Evolutionary conservation across 1,284 basidiomycete genomes (phyloP).

Genomic region (Cutaneotrichosporon cutaneum): DNA sequence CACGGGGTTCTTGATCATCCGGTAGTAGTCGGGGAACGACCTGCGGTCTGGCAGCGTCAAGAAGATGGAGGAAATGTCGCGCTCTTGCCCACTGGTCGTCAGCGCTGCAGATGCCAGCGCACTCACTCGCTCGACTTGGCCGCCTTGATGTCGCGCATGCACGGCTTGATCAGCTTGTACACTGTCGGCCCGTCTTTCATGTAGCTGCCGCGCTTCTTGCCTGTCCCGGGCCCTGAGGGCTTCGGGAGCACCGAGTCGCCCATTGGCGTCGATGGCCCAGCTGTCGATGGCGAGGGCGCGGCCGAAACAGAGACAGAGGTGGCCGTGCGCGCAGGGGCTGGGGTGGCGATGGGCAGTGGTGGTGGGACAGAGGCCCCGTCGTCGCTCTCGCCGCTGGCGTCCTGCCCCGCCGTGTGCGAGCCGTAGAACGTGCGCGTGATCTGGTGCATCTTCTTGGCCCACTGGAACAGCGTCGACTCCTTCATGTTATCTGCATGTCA

Average conservation of each 20-base stretch:
- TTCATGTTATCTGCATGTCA: conserved; percentile 44
- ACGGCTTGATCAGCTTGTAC: conserved; percentile 51
- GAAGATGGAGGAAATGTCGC: conserved; percentile 69
- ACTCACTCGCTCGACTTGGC: conserved; percentile 44
- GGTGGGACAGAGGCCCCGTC: conserved; percentile 15
- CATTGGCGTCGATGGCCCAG: conserved; percentile 20
- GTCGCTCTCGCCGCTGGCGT: conserved; percentile 26
- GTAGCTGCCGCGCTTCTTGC: conserved; percentile 39
- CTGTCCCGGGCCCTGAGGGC: conserved; percentile 19
- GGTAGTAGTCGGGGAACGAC: conserved; percentile 90
- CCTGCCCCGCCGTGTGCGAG: conserved; percentile 20
- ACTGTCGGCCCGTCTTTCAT: conserved; percentile 48
- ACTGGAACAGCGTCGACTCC: conserved; percentile 49
- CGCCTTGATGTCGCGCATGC: conserved; percentile 42
- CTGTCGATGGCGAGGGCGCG: conserved; percentile 13
- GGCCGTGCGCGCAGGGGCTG: conserved; percentile 12
- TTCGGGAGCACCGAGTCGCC: conserved; percentile 13
- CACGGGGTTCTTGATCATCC: conserved; percentile 77
- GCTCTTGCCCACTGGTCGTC: conserved; percentile 57
- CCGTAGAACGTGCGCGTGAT: conserved; percentile 38
- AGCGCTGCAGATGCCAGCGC: neutral
- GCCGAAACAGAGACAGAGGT: conserved; percentile 16
- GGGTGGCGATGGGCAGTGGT: neutral
- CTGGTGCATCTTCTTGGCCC: conserved; percentile 51
- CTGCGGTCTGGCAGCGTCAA: conserved; percentile 71